Base-by-base conservation (phyloP, 176 grass and related monocot species). In the Oropetium thomaeum region DNA sequence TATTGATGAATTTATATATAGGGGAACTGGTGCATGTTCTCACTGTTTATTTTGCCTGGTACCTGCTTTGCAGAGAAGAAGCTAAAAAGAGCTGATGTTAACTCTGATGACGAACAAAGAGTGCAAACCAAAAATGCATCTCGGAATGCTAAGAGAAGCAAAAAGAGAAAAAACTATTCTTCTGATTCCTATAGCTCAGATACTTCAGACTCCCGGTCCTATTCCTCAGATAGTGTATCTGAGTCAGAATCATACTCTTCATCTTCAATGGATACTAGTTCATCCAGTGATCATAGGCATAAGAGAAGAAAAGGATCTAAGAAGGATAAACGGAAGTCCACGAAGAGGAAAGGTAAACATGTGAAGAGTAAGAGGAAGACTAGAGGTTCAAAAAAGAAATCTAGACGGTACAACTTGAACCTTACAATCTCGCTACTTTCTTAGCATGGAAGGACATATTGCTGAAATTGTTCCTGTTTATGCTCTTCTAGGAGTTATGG, bases 151-250 rank as follows among this genome's bases (percentile, higher is more conserved):
- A 90, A 71, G 72, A 83, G 65, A 64, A 82, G 58, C 71, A 90
- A 84, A 81, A 93, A 87, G 82, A 90, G 87, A 80, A 90, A 74
- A 23, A 80, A 90, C 42, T 85, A 83, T 67, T 93, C 87, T 44
- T 90, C 91, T 40, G 91, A 90, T 76, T 93, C 91, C 53, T 87
- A 72, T 77, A 93, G 84, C 61, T 93, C 91, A 64, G 81, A 93
- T 63, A 81, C 74, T 87, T 93, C 90, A 71, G 87, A 76, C 73
- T 90, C 84, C 12, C 38, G 47, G 48, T 93, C 87, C 19, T 84
- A 89, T 81, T 87, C 91, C 10, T 92, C 83, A 77, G 81, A 90
- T 58, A 85, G 84, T 82, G 69, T 39, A 40, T 90, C 82, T n/a
- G 84, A 81, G 29, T 93, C 87, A 79, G 81, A 93, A 58, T 93